A percentile compares a stretch with the other conserved stretches of the same genome.
Conservation (phyloP, 306 rosid genomes). For the Gleditsia sinensis region DNA sequence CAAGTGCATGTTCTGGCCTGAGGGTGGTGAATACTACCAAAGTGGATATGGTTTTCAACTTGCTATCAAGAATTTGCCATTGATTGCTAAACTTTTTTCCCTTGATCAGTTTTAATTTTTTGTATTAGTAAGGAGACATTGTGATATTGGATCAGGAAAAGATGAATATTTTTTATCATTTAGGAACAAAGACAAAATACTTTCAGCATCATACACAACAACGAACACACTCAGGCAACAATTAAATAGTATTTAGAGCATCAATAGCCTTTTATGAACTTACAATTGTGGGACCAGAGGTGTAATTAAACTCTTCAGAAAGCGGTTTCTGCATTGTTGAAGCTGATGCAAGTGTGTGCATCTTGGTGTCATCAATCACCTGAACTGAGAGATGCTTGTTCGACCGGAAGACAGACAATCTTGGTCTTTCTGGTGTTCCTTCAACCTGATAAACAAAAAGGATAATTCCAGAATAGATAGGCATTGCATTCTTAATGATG, state of each 20-base stretch:
- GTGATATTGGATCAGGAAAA: not conserved
- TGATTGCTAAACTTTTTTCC: not conserved
- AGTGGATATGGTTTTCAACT: not conserved
- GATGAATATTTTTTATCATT: not conserved
- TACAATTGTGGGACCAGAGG: constrained; percentile 84
- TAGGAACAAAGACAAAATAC: not conserved
- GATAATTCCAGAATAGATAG: constrained; percentile 18
- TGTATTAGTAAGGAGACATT: not conserved
- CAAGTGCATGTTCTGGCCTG: not conserved
- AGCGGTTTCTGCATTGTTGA: constrained; percentile 86
- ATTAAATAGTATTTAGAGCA: not conserved
- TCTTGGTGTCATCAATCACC: constrained; percentile 91
- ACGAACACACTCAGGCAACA: constrained; percentile 5
- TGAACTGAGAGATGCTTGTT: constrained; percentile 92
- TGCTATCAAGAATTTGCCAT: not conserved
- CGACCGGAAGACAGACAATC: constrained; percentile 88
- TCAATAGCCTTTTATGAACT: constrained; percentile 41
- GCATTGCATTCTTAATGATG: constrained; percentile 23
- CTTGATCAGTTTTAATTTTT: not conserved
- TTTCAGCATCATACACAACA: constrained; percentile 10
- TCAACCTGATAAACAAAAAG: constrained; percentile 62
- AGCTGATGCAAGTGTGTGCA: constrained; percentile 94
- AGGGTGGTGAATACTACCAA: not conserved
- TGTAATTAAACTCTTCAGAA: constrained; percentile 70
- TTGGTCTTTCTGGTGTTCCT: constrained; percentile 95